Evolutionary conservation across 139 green algal genomes (phyloP), one percentile per base, ranked within the genome.

Genomic region (Tetratostichococcus sp.): DNA sequence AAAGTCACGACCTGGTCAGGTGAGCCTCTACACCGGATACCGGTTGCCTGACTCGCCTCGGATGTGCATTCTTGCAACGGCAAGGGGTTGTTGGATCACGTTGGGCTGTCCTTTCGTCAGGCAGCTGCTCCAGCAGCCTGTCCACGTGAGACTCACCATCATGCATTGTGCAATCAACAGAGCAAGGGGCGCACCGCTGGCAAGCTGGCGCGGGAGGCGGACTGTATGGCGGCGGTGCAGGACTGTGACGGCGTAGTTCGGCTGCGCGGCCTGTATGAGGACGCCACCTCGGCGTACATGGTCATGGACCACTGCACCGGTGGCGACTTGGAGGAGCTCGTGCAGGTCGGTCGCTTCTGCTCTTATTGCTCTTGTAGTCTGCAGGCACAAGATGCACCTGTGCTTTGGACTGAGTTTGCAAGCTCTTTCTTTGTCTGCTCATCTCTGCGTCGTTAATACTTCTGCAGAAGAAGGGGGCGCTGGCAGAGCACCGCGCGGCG

Each of bases 261-360:
- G 26, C 62, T 68, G n/a, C 62, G n/a, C 8, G 62, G 62, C 6
- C 62, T 32, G n/a, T 68, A 30, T 34, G 62, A 68, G 62, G 62
- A 68, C 62, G 62, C n/a, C 62, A 22, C 28, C 28, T 68, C 28
- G 4, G 62, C 62, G 4, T 68, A 68, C 28, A 35, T 68, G 62
- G 30, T 34, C 28, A 68, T 68, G 62, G 62, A 68, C 28, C 62
- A 68, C 62, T 68, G 62, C 28, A 32, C 28, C 26, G 62, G 62
- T 34, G 62, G 62, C n/a, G 62, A 68, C 62, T 26, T 68, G 30
- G 62, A 68, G 62, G 28, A 68, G 62, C 62, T 68, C 62, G n/a
- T 68, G 62, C 28, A 66, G 58, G 58, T 66, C 4, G 8, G 58
- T n/a, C n/a, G n/a, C n/a, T n/a, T n/a, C n/a, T n/a, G n/a, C n/a